Conservation (phyloP, 2,329 filamentous ascomycete species). For the Penicillium capsulatum region DNA sequence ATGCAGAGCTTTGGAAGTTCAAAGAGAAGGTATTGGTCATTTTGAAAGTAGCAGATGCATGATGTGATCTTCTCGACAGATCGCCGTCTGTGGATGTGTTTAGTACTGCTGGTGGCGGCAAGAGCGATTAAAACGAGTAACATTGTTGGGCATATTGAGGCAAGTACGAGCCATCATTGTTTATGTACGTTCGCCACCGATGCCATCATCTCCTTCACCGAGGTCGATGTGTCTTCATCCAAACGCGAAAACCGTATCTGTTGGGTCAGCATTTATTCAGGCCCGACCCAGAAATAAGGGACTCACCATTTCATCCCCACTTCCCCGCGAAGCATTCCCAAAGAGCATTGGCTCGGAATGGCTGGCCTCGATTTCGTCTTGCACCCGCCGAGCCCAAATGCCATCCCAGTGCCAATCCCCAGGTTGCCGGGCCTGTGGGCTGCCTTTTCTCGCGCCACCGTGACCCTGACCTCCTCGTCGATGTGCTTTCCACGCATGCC, state of each 20-base stretch:
- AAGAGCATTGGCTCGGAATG: conserved; percentile 75
- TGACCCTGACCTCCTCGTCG: conserved; percentile 42
- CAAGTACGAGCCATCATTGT: conserved; percentile 16
- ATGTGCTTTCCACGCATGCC: conserved; percentile 85
- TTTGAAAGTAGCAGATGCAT: conserved; percentile 12
- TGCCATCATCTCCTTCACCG: conserved; percentile 37
- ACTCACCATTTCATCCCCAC: conserved; percentile 66
- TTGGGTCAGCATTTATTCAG: conserved; percentile 8
- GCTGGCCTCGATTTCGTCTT: conserved; percentile 70
- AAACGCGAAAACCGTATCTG: conserved; percentile 42
- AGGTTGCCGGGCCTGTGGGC: conserved; percentile 53
- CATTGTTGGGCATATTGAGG: conserved; percentile 24
- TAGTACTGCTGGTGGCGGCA: not conserved
- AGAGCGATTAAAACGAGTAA: conserved; percentile 4
- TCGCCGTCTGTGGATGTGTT: too few relatives aligned
- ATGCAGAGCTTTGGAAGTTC: conserved; percentile 35
- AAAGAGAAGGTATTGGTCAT: conserved; percentile 29
- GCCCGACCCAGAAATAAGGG: not conserved
- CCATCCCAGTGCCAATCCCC: conserved; percentile 98
- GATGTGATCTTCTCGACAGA: not conserved
- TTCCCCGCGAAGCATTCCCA: conserved; percentile 54
- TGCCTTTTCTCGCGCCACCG: conserved; percentile 42
- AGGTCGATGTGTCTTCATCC: conserved; percentile 30
- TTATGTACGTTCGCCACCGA: conserved; percentile 26
- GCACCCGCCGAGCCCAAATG: conserved; percentile 88